Percentiles rank a stretch among this genome's conserved stretches.
Evolutionary conservation across 805 yeast species (phyloP).

Genomic region (Candida corydali): DNA sequence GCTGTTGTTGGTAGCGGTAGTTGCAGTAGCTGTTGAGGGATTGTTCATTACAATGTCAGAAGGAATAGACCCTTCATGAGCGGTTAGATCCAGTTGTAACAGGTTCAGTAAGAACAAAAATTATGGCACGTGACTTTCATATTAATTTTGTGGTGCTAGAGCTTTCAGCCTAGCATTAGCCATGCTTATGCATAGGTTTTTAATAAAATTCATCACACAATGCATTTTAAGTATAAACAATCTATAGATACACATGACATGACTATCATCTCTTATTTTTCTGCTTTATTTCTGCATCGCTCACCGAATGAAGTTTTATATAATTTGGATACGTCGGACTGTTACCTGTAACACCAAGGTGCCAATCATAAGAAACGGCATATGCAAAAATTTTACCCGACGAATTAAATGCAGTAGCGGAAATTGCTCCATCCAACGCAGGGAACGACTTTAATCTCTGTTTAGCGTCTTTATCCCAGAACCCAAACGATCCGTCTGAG

Average conservation of each 20-base stretch:
- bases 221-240: too few species aligned
- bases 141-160: neutral
- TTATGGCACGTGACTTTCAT: neutral
- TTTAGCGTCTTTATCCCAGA: slow-evolving; percentile 94
- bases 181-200: too few species aligned
- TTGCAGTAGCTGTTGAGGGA: too few species aligned
- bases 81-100: too few species aligned
- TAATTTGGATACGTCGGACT: slow-evolving; percentile 69
- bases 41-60: too few species aligned
- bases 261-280: slow-evolving; percentile 29
- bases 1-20: too few species aligned
- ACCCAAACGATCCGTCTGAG: slow-evolving; percentile 86
- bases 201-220: too few species aligned
- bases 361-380: slow-evolving; percentile 94
- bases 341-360: slow-evolving; percentile 80
- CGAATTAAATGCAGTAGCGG: slow-evolving; percentile 77
- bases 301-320: slow-evolving; percentile 78
- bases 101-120: too few species aligned
- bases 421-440: slow-evolving; percentile 58
- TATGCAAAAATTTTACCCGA: slow-evolving; percentile 85
- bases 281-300: slow-evolving; percentile 80
- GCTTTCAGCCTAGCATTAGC: neutral
- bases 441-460: slow-evolving; percentile 84
- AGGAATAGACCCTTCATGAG: too few species aligned
- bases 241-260: neutral